Evolutionary conservation across 805 yeast species (phyloP), one percentile per base, ranked within the genome.

Genomic region (Starmerella vitae): DNA sequence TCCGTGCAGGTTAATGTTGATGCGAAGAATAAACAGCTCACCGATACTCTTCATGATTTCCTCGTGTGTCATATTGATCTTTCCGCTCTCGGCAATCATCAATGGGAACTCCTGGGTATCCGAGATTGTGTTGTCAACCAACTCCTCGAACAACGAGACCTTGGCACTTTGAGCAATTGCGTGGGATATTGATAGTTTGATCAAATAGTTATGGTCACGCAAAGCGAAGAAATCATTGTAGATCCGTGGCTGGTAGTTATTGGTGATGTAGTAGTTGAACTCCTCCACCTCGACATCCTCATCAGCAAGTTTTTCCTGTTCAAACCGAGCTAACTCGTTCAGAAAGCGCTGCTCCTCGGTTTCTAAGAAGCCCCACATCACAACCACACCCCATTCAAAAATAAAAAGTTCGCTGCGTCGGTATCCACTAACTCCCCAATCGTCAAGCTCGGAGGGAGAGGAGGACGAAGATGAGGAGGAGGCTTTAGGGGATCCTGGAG

Each of bases 11-110:
- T 64, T 64, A 46, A 64, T 59, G 42, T 63, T 61, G 43, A 65
- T 65, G 17, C 69, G 56, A 48, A 91, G 63, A 43, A 91, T 91
- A 59, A 91, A 91, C 45, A 91, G 68, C 60, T 91, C 97, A 10
- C 98, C 98, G 41, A 91, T 91, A 42, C 91, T 78, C 62, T 85
- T 91, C 97, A 91, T 91, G 41, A 91, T 91, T 50, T 86, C 94
- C 51, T 78, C 88, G 52, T 94, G 74, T 21, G 78, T 74, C 96
- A 91, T 85, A 49, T 80, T 82, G 39, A 91, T 94, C 58, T 86
- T 86, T 54, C 98, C 98, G 9, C 91, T 78, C 26, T 75, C 74
- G 1, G 98, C 96, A 55, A 91, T 83, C 58, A 86, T 94, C 53
- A 83, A 93, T 3, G 98, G 98, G 36, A 91, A 85, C 53, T 86